Base-by-base conservation (phyloP, 1,139 yeast genomes). In the Taiozyma sp. region DNA sequence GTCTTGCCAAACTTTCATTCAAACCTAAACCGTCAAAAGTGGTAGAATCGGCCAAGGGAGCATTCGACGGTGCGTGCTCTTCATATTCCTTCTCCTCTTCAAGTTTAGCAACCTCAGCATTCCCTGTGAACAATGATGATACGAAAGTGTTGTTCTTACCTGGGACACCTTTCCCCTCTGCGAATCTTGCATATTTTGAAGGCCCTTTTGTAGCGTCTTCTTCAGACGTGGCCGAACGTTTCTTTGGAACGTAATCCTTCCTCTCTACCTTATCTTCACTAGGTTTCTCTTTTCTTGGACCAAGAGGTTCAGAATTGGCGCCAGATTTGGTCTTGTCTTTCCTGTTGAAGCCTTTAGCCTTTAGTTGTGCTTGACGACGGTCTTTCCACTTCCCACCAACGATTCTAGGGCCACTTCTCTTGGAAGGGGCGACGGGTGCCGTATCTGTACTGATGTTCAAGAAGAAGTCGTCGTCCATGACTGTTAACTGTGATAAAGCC, bases 71-170 rank as follows among this genome's bases (percentile, higher is more conserved):
- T 9, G 69, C 71, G 1, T 69, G 66, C n/a, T 57, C 65, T 21
- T 68, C 72, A 11, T 66, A 60, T 14, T 65, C 62, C 3, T 65
- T 24, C 29, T 66, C 62, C 48, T 64, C 60, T 28, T 62, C 63
- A 55, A 64, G 50, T 42, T 67, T 61, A 44, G 67, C 56, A 44
- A 76, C 67, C 47, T 73, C 75, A 34, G 79, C 76, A 56, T 83
- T 87, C 1, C 95, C 81, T 0, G 96, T 86, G 72, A 91, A 91
- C 48, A 91, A 72, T 1, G 97, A 90, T 0, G 97, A 88, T 1
- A 91, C 91, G 62, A 55, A 61, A 1, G 64, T 58, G 47, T 56
- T 59, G 39, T 58, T 55, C 48, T 50, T 59, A 14, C 63, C 62
- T 11, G 55, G 47, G 7, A 49, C 45, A 24, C 61, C 59, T 49